phyloP scores from a whole-genome alignment of 495 filamentous ascomycete genomes.

The Talaromyces borbonicus region DNA sequence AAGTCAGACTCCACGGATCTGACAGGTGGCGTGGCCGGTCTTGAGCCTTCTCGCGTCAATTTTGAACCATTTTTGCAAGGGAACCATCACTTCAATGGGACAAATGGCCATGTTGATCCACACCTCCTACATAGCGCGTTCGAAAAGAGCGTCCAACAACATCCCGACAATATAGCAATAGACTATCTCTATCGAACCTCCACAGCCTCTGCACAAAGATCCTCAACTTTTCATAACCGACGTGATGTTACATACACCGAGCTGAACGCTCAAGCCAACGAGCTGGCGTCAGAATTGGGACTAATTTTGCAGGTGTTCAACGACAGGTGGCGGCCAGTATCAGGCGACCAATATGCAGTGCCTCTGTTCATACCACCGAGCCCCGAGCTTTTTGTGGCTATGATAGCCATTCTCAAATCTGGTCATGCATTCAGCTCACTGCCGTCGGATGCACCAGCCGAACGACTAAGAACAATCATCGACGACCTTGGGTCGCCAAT shows the following conservation, averaged over 20 bases:
- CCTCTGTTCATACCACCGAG: not conserved
- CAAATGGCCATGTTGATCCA: not conserved
- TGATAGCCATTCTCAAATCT: conserved; percentile 1
- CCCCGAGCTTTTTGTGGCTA: not conserved
- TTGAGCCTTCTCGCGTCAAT: not conserved
- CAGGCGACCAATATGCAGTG: not conserved
- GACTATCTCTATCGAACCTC: not conserved
- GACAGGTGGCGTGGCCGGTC: not conserved
- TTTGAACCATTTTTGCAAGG: not conserved
- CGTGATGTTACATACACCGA: not conserved
- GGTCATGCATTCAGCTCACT: conserved; percentile 1
- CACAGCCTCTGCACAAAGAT: not conserved
- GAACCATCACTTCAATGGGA: not conserved
- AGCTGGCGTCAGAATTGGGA: not conserved
- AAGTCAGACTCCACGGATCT: not conserved
- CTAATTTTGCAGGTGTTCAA: not conserved
- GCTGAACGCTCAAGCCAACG: conserved; percentile 1
- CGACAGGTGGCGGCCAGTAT: not conserved
- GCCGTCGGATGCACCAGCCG: not conserved
- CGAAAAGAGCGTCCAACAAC: not conserved
- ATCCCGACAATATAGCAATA: conserved; percentile 1
- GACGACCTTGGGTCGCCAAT: not conserved
- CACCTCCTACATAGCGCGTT: not conserved
- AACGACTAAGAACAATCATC: not conserved
- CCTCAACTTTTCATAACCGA: not conserved